phyloP scores from a whole-genome alignment of 805 yeast species.

The Sungouiella thailandica region DNA sequence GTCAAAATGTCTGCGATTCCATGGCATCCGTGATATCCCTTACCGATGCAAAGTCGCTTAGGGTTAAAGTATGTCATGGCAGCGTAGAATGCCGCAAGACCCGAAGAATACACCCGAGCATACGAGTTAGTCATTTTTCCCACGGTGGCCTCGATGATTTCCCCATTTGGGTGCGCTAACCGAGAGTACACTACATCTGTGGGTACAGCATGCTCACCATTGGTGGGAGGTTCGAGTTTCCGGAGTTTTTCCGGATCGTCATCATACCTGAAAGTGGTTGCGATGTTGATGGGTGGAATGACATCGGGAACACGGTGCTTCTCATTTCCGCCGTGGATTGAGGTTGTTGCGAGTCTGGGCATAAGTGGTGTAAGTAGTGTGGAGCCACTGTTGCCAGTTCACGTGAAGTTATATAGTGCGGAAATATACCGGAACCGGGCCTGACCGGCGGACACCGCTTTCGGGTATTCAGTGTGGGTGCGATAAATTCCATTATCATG shows the following conservation, averaged over 20 bases:
- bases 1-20: constrained; percentile 61
- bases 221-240: constrained; percentile 27
- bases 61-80: constrained; percentile 69
- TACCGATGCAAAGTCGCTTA: constrained; percentile 65
- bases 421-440: too few species aligned
- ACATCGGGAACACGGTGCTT: constrained; percentile 57
- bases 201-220: constrained; percentile 11
- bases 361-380: background rate
- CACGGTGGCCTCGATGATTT: constrained; percentile 62
- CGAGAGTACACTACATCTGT: constrained; percentile 52
- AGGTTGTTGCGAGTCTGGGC: constrained; percentile 6
- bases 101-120: constrained; percentile 69
- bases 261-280: constrained; percentile 73
- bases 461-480: too few species aligned
- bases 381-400: too few species aligned
- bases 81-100: constrained; percentile 77
- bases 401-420: too few species aligned
- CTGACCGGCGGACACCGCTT: too few species aligned
- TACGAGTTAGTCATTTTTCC: constrained; percentile 56
- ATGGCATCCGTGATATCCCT: constrained; percentile 82
- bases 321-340: constrained; percentile 69
- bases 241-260: constrained; percentile 52
- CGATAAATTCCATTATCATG: too few species aligned
- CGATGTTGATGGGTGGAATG: constrained; percentile 74
- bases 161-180: constrained; percentile 65